A percentile compares a stretch with the other conserved stretches of the same genome.
phyloP scores from a whole-genome alignment of 148 eudicot species.

The Rhododendron henanense region DNA sequence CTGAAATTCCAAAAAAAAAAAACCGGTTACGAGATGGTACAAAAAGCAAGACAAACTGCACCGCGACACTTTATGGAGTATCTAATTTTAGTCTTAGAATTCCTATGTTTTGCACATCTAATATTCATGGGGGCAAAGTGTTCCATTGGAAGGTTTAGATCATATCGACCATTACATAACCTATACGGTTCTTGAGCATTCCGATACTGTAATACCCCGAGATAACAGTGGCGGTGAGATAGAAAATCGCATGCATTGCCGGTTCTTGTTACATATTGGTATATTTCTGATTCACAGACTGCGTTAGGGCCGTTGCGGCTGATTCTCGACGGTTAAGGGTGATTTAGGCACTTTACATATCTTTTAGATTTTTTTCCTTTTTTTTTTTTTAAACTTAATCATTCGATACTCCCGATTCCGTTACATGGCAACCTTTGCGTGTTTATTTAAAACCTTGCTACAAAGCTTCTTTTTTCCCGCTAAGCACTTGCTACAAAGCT shows the following conservation, averaged over 20 bases:
- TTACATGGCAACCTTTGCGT: background rate
- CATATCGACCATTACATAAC: too few species aligned
- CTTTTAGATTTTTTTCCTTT: background rate
- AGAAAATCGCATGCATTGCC: background rate
- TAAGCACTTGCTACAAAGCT: background rate
- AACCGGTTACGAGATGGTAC: constrained; percentile 12
- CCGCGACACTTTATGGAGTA: background rate
- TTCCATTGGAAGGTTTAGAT: background rate
- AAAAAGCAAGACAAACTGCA: background rate
- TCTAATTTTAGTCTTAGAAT: background rate
- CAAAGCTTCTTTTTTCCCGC: background rate
- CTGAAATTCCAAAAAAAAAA: constrained; percentile 46
- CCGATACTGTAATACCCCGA: background rate
- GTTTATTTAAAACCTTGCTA: background rate
- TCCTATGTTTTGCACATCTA: background rate
- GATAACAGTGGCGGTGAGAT: too few species aligned
- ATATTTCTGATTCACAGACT: too few species aligned
- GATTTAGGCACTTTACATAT: background rate
- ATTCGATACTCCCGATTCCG: background rate
- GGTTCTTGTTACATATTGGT: too few species aligned
- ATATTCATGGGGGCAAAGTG: background rate
- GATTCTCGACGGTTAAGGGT: background rate
- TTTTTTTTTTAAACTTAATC: too few species aligned
- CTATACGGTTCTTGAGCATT: too few species aligned
- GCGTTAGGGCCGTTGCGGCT: too few species aligned